Evolutionary conservation across 306 rosid genomes (phyloP).

Genomic region (Lathyrus oleraceus): DNA sequence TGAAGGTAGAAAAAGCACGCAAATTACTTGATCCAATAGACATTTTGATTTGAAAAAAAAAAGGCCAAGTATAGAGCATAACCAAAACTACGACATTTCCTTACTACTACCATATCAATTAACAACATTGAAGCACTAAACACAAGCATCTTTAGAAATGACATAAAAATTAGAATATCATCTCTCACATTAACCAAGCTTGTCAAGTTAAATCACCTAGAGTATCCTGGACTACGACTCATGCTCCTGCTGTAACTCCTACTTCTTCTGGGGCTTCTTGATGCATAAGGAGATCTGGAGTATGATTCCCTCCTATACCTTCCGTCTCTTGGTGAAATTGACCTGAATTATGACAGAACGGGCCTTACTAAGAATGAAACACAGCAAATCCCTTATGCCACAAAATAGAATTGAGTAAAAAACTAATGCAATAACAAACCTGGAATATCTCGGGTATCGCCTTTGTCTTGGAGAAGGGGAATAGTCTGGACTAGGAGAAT

Average conservation of each 20-base stretch:
- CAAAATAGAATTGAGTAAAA: background rate
- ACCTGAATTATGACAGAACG: conserved; percentile 39
- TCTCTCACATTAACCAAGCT: conserved; percentile 20
- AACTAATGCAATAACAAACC: conserved; percentile 36
- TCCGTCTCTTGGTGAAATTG: conserved; percentile 61
- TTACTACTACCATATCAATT: background rate
- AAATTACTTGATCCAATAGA: background rate
- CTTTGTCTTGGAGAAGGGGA: conserved; percentile 53
- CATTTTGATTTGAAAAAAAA: background rate
- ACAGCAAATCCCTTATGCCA: background rate
- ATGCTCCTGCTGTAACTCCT: conserved; percentile 50
- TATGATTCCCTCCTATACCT: conserved; percentile 52
- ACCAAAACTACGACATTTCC: background rate
- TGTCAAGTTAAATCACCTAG: conserved; percentile 38
- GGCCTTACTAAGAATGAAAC: background rate
- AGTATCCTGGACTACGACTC: conserved; percentile 58
- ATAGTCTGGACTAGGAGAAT: conserved; percentile 55
- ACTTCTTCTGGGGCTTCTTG: conserved; percentile 52
- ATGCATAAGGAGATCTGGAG: conserved; percentile 61
- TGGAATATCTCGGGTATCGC: conserved; percentile 55
- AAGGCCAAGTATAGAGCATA: background rate
- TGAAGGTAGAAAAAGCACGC: background rate
- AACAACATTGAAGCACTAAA: conserved; percentile 2
- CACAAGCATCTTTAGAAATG: conserved; percentile 1
- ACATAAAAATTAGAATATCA: conserved; percentile 7